Conservation (phyloP, 208 protist species). For the Lotmaria passim region DNA sequence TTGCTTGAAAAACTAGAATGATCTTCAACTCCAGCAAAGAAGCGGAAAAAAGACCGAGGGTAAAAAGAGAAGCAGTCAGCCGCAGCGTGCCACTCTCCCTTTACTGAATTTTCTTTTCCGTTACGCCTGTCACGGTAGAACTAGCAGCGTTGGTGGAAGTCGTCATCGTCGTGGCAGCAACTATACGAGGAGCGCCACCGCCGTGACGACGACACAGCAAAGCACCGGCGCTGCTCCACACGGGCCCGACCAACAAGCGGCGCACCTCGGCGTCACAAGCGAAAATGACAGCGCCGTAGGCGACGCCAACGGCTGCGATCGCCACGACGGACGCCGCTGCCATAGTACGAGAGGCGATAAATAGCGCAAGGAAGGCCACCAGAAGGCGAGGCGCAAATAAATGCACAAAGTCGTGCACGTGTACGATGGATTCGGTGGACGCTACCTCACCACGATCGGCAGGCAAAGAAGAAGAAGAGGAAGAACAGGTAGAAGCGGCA, state of each 20-base stretch:
- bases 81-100: too few species aligned
- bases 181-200: too few species aligned
- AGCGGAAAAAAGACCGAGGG: too few species aligned
- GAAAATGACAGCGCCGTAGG: slow-evolving; percentile 38
- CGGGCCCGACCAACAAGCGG: slow-evolving; percentile 21
- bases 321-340: slow-evolving; percentile 11
- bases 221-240: background rate
- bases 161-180: background rate
- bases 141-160: too few species aligned
- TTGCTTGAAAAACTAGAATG: too few species aligned
- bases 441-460: background rate
- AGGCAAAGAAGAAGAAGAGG: background rate
- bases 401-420: slow-evolving; percentile 7
- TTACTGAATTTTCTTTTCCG: too few species aligned
- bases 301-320: slow-evolving; percentile 9
- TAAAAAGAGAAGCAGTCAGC: too few species aligned
- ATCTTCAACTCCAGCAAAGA: too few species aligned
- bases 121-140: too few species aligned
- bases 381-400: slow-evolving; percentile 17
- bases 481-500: too few species aligned
- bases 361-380: slow-evolving; percentile 18
- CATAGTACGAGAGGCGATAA: slow-evolving; percentile 28
- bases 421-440: background rate
- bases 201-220: background rate
- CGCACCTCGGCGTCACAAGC: slow-evolving; percentile 41